These are phyloP conservation scores for Aspergillus niger DNA, from an alignment of 2,329 filamentous ascomycete species.

Conservation along the genomic window DNA sequence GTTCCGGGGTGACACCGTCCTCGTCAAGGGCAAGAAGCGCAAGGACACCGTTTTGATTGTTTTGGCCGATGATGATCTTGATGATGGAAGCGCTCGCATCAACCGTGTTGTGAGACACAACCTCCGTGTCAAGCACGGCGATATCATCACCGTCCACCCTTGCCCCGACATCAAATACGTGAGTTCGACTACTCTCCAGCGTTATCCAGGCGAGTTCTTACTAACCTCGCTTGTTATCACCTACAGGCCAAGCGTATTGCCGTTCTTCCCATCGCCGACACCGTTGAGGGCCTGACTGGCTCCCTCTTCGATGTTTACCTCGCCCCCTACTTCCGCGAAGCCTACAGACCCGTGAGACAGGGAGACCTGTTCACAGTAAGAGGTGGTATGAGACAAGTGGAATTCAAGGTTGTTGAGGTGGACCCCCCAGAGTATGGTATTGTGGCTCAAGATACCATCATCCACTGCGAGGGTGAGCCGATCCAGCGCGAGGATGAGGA, in stretches of 20 bases:
- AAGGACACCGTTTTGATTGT: slow-evolving; percentile 99
- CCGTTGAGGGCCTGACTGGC: slow-evolving; percentile 94
- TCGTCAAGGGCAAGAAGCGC: slow-evolving; percentile 99
- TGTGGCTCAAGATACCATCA: slow-evolving; percentile 96
- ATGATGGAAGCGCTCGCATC: slow-evolving; percentile 95
- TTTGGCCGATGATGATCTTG: slow-evolving; percentile 93
- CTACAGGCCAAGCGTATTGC: slow-evolving; percentile 94
- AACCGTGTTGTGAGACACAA: slow-evolving; percentile 99
- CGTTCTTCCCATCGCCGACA: slow-evolving; percentile 96
- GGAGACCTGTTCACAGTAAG: slow-evolving; percentile 97
- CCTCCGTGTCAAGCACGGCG: slow-evolving; percentile 95
- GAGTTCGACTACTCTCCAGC: slow-evolving; percentile 46
- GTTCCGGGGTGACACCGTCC: slow-evolving; percentile 96
- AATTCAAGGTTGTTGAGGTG: slow-evolving; percentile 99
- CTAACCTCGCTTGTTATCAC: slow-evolving; percentile 25
- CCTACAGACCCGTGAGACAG: slow-evolving; percentile 94
- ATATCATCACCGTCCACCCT: slow-evolving; percentile 94
- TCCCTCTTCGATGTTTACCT: slow-evolving; percentile 99
- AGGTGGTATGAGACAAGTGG: slow-evolving; percentile 97
- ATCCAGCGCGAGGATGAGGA: slow-evolving; percentile 99
- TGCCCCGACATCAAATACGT: slow-evolving; percentile 99
- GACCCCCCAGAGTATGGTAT: slow-evolving; percentile 98
- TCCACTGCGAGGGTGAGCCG: slow-evolving; percentile 95
- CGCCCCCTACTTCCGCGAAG: slow-evolving; percentile 98
- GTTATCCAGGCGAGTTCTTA: neutral